Evolutionary conservation across 2,329 filamentous ascomycete genomes (phyloP).

Genomic region (Fusarium hostae): DNA sequence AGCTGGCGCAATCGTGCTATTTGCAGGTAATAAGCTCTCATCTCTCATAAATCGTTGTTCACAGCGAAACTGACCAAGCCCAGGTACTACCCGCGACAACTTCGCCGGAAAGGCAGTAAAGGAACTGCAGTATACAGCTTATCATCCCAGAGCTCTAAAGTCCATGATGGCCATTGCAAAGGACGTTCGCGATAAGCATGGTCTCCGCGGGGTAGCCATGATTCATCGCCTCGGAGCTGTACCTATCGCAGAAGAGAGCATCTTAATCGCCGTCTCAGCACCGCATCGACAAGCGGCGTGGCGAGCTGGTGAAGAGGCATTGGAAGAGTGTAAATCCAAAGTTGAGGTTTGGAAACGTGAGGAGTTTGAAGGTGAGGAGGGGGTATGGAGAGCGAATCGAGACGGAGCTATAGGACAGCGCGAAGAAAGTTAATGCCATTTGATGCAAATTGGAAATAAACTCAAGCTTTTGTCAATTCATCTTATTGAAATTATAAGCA

Average conservation of each 20-base stretch:
- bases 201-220: conserved; percentile 79
- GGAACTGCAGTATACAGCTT: conserved; percentile 80
- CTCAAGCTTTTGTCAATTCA: not conserved
- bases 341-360: conserved; percentile 98
- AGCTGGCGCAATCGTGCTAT: conserved; percentile 80
- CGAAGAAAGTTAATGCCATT: conserved; percentile 43
- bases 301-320: conserved; percentile 86
- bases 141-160: conserved; percentile 74
- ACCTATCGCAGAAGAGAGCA: conserved; percentile 91
- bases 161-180: conserved; percentile 74
- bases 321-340: conserved; percentile 85
- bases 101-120: conserved; percentile 78
- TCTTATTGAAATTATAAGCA: conserved; percentile 6
- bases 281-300: conserved; percentile 88
- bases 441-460: not conserved
- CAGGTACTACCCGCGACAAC: conserved; percentile 79
- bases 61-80: not conserved
- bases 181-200: conserved; percentile 67
- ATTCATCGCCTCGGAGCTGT: conserved; percentile 87
- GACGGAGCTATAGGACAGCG: conserved; percentile 72
- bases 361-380: conserved; percentile 81
- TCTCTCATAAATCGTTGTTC: not conserved
- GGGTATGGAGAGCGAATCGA: conserved; percentile 88
- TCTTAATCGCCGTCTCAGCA: conserved; percentile 86
- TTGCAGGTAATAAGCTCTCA: conserved; percentile 69